Conservation (phyloP, 352 stramenopile species). For the Pythium dissimile region DNA sequence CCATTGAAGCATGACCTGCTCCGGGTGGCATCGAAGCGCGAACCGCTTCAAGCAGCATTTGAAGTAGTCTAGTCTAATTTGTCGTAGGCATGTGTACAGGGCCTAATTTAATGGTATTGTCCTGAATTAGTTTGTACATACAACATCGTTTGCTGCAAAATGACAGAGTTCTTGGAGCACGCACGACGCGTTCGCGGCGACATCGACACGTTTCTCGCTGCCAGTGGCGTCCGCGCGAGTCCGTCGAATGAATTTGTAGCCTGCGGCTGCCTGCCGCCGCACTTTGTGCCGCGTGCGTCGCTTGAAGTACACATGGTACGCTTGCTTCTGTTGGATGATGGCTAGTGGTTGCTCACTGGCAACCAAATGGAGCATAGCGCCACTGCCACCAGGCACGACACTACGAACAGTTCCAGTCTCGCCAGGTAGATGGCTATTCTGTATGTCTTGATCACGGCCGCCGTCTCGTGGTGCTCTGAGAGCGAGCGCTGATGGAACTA, state of each 20-base stretch:
- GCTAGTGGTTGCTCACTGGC: no score
- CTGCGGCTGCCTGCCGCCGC: slow-evolving; percentile 4
- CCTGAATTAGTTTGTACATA: slow-evolving; percentile 5
- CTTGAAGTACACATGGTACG: no score
- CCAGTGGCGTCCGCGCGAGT: background rate
- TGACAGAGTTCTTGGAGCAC: background rate
- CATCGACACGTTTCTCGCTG: slow-evolving; percentile 16
- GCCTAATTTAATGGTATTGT: slow-evolving; percentile 17
- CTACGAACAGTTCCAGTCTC: no score
- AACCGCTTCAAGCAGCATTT: slow-evolving; percentile 6
- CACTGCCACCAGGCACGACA: no score
- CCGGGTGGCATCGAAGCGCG: background rate
- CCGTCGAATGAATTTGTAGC: background rate
- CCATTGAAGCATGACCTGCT: no score
- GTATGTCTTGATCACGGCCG: no score
- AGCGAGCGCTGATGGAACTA: no score
- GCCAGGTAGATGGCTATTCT: no score
- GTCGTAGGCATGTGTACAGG: no score
- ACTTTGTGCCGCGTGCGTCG: slow-evolving; percentile 11
- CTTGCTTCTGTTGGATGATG: no score
- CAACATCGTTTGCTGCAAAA: background rate
- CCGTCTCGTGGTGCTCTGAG: no score
- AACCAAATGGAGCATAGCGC: no score
- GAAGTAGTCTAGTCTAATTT: slow-evolving; percentile 14
- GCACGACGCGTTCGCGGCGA: background rate